Percentiles rank a stretch among this genome's conserved stretches.
These are phyloP conservation scores for Scheffersomyces insectosa DNA, from an alignment of 1,139 yeast species.

Conservation along the genomic window DNA sequence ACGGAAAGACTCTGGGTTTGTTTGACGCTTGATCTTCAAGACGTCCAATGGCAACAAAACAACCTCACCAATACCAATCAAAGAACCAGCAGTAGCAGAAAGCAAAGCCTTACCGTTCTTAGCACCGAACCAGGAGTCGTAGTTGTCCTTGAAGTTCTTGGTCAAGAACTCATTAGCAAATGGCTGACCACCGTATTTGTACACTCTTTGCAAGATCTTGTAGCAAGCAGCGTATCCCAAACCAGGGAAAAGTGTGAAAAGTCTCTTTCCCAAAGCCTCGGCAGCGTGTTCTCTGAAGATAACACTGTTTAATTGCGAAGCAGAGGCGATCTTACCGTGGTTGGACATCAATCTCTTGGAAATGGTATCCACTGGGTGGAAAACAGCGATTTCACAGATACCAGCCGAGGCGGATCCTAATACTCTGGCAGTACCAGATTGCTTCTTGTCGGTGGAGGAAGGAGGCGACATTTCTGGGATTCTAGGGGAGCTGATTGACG, in stretches of 20 bases:
- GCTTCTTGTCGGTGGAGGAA: conserved; percentile 67
- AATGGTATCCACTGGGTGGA: conserved; percentile 98
- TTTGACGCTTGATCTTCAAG: conserved; percentile 95
- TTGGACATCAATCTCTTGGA: conserved; percentile 98
- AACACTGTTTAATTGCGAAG: conserved; percentile 73
- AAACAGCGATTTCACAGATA: conserved; percentile 90
- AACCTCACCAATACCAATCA: conserved; percentile 97
- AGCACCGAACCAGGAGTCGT: conserved; percentile 79
- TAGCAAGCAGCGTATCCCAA: conserved; percentile 97
- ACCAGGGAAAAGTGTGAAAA: conserved; percentile 92
- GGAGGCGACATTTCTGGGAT: conserved; percentile 48
- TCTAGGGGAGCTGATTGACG: conserved; percentile 6
- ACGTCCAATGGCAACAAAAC: conserved; percentile 94
- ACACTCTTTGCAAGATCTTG: conserved; percentile 94
- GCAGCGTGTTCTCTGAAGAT: conserved; percentile 82
- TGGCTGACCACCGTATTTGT: conserved; percentile 99
- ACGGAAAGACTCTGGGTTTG: conserved; percentile 96
- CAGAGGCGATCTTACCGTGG: conserved; percentile 67
- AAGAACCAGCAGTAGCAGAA: conserved; percentile 96
- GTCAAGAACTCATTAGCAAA: conserved; percentile 92
- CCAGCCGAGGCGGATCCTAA: conserved; percentile 98
- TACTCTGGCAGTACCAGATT: conserved; percentile 87
- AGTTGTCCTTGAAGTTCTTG: conserved; percentile 66
- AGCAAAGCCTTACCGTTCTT: conserved; percentile 95
- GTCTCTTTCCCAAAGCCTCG: conserved; percentile 67